Evolutionary conservation across 2,329 filamentous ascomycete species (phyloP).

Genomic region (Trichocomaceae sp.): DNA sequence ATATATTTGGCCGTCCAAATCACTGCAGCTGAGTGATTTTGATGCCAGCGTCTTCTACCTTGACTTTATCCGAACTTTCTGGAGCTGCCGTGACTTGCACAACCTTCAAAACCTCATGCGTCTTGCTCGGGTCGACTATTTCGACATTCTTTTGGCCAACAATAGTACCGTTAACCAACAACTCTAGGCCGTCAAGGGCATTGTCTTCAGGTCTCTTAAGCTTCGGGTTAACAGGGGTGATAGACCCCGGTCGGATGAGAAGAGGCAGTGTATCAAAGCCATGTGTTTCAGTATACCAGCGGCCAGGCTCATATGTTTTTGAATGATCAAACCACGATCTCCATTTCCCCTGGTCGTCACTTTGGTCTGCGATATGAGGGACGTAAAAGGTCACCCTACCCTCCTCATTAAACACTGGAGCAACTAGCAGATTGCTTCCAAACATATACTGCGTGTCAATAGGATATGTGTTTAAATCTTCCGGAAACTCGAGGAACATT

Average conservation of each 20-base stretch:
- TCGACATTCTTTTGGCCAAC: neutral
- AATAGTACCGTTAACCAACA: conserved; percentile 8
- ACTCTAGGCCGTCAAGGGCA: conserved; percentile 5
- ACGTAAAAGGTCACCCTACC: conserved; percentile 61
- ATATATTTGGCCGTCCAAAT: too few species aligned
- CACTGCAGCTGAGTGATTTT: neutral
- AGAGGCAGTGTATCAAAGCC: conserved; percentile 53
- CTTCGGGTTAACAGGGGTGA: conserved; percentile 1
- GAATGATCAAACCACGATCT: conserved; percentile 44
- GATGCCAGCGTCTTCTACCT: neutral
- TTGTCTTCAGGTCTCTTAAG: neutral
- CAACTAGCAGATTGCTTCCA: conserved; percentile 57
- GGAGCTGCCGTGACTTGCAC: neutral
- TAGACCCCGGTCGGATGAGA: conserved; percentile 47
- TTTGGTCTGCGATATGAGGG: conserved; percentile 39
- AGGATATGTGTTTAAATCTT: conserved; percentile 60
- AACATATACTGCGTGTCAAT: conserved; percentile 69
- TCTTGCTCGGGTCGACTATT: conserved; percentile 2
- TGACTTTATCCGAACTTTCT: neutral
- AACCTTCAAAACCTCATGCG: conserved; percentile 41
- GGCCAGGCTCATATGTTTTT: conserved; percentile 34
- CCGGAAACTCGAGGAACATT: conserved; percentile 63
- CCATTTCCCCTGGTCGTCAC: conserved; percentile 45
- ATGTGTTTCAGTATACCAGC: conserved; percentile 45
- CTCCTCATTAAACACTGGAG: conserved; percentile 57